phyloP scores from a whole-genome alignment of 345 rosid species.

The Diplotaxis tenuifolia region DNA sequence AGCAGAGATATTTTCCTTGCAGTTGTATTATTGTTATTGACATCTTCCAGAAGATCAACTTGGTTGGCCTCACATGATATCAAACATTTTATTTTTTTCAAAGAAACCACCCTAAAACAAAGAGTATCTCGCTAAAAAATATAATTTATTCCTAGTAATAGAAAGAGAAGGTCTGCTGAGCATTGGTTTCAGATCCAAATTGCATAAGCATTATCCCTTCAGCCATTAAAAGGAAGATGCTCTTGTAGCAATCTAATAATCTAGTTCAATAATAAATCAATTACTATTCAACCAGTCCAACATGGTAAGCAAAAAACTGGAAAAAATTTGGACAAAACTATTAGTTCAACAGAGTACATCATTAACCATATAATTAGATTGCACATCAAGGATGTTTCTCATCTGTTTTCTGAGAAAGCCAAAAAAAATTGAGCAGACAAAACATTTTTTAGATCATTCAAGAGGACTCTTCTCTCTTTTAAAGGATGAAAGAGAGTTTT shows the following conservation, averaged over 20 bases:
- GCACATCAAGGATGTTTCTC: background rate
- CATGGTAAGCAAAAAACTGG: background rate
- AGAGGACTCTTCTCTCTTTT: background rate
- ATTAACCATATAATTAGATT: background rate
- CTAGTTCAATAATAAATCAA: background rate
- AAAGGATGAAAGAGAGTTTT: background rate
- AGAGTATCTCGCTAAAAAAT: no score
- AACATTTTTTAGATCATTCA: background rate
- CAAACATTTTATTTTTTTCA: background rate
- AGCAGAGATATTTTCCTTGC: background rate
- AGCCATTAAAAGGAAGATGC: background rate
- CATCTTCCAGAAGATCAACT: background rate
- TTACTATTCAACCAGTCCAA: background rate
- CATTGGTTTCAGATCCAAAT: background rate
- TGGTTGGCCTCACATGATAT: no score
- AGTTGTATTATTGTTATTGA: background rate
- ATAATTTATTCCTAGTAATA: no score
- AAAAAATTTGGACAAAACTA: background rate
- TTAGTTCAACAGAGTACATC: background rate
- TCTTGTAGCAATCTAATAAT: background rate
- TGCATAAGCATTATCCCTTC: background rate
- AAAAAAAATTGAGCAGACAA: slow-evolving; percentile 22
- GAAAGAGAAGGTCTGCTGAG: background rate
- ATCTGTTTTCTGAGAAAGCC: background rate
- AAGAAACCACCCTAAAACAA: background rate